Conservation (phyloP, 768 basidiomycete species). For the Galerina marginata region DNA sequence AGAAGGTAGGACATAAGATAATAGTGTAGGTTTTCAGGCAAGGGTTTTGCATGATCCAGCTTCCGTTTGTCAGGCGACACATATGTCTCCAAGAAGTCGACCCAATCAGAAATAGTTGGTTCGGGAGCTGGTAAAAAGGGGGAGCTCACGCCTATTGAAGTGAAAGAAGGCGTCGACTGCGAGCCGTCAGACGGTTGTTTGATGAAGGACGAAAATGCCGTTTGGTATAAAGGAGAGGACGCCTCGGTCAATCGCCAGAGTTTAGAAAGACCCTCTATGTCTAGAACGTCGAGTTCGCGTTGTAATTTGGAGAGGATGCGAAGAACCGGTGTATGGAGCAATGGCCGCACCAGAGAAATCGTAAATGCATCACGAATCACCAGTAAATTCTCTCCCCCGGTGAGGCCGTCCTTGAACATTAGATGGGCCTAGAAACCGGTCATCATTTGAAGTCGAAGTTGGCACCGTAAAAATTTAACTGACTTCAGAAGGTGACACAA, state of each 20-base stretch:
- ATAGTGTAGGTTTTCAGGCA: conserved; percentile 56
- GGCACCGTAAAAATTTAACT: conserved; percentile 2
- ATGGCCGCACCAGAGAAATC: conserved; percentile 49
- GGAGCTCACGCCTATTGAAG: conserved; percentile 39
- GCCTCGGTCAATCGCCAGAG: conserved; percentile 43
- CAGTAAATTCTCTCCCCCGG: conserved; percentile 17
- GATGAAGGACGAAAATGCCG: conserved; percentile 27
- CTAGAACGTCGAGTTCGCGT: conserved; percentile 77
- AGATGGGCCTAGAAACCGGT: conserved; percentile 27
- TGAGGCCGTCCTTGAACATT: conserved; percentile 29
- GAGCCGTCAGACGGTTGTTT: conserved; percentile 14
- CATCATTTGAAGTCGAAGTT: conserved; percentile 3
- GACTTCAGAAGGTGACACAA: conserved; percentile 64
- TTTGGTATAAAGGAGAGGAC: conserved; percentile 28
- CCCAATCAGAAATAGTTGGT: conserved; percentile 70
- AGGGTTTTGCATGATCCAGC: conserved; percentile 43
- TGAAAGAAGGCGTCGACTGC: conserved; percentile 22
- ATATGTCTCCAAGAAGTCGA: conserved; percentile 63
- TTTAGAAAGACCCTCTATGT: conserved; percentile 79
- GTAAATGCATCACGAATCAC: conserved; percentile 57
- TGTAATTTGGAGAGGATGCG: conserved; percentile 64
- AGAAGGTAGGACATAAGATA: conserved; percentile 80
- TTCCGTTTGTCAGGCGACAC: conserved; percentile 35
- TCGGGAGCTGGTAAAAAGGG: conserved; percentile 41
- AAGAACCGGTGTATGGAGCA: conserved; percentile 60